phyloP scores from a whole-genome alignment of 257 asterid species.

The Salvia rosmarinus region DNA sequence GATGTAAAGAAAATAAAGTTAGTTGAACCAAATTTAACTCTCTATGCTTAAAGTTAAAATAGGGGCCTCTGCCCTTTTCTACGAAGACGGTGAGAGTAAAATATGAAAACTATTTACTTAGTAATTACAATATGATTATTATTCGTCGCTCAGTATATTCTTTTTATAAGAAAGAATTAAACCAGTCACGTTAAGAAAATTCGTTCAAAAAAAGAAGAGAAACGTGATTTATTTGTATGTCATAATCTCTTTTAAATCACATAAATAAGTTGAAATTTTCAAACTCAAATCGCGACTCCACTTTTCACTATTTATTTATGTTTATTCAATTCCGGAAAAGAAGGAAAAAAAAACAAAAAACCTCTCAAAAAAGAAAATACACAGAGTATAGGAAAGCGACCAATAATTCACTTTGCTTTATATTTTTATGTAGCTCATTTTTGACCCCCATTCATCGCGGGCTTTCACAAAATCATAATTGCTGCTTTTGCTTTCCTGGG shows the following conservation, averaged over 20 bases:
- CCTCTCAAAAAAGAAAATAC: not conserved
- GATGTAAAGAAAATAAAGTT: too few species aligned
- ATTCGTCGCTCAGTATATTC: not conserved
- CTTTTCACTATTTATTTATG: not conserved
- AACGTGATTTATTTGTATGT: not conserved
- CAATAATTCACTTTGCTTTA: constrained; percentile 40
- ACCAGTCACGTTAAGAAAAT: not conserved
- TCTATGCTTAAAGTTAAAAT: too few species aligned
- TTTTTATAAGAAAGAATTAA: not conserved
- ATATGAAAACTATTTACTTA: not conserved
- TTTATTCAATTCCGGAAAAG: constrained; percentile 34
- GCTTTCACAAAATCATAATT: constrained; percentile 59
- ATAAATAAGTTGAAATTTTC: not conserved
- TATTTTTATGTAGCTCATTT: constrained; percentile 40
- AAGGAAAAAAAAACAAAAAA: not conserved
- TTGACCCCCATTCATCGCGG: constrained; percentile 71
- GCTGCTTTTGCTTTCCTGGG: constrained; percentile 66
- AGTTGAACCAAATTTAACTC: too few species aligned
- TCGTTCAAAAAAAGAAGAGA: not conserved
- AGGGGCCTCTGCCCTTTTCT: not conserved
- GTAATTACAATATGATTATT: not conserved
- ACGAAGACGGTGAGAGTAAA: not conserved
- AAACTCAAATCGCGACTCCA: constrained; percentile 5
- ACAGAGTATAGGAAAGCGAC: constrained; percentile 38
- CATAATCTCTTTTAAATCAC: not conserved